Base-by-base conservation (phyloP, 257 asterid genomes). In the Fraxinus cuspidata region DNA sequence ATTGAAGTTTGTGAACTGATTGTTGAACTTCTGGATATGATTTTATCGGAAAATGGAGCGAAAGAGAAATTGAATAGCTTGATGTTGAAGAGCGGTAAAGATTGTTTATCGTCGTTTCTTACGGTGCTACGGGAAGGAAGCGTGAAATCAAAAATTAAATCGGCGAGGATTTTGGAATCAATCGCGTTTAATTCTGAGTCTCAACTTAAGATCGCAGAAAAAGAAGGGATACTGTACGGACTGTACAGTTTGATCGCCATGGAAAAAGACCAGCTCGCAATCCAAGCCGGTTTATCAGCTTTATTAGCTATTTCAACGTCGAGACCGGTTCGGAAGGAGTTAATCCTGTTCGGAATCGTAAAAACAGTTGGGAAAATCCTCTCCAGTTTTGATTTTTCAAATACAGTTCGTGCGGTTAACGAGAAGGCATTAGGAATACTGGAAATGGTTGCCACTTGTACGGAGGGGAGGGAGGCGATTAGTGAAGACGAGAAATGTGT, bases 401-500 rank as follows among this genome's bases (percentile, higher is more conserved):
- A 37, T 12, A 49, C 90, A 73, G 84, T 49, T 6, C 84, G 84
- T 2, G 66, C 34, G 10, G 87, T 87, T 1, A 71, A 76, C 0
- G 97, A 92, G 49, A 89, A 85, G 79, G 88, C 93, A 0, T 0
- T 89, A 78, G 88, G 84, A 65, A 0, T 88, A 49, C 27, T 94
- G 21, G 97, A 80, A 60, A 70, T 71, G 2, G 79, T 88, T 0
- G 92, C 97, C 34, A 90, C 92, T 84, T 90, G 97, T 79, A 83
- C 94, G 83, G 98, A 89, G 70, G 98, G 98, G 70, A 87, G 98
- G 81, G 78, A 80, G 1, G 93, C 92, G 68, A 90, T 94, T 5
- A 49, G 85, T 10, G 95, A 83, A 12, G 88, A 89, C 58, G 81
- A 74, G 32, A 89, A 82, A 4, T 94, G 98, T 67, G 86, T 88